A percentile compares a stretch with the other conserved stretches of the same genome.
These are phyloP conservation scores for Ensete glaucum DNA, from an alignment of 176 grass and related monocot genomes.

Conservation along the genomic window DNA sequence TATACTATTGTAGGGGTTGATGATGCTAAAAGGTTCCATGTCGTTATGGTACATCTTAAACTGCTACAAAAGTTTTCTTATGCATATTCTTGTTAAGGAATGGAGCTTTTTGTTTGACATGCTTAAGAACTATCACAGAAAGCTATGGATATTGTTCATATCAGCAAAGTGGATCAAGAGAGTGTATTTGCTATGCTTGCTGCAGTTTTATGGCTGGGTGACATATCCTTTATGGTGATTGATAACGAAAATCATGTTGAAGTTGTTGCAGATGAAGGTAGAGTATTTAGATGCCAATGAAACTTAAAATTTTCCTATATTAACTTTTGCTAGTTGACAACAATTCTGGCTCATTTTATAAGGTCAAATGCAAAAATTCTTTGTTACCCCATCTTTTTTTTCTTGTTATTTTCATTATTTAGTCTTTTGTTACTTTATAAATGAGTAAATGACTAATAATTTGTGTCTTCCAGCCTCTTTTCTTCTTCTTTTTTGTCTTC, in stretches of 20 bases:
- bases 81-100: background rate
- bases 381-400: background rate
- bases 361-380: background rate
- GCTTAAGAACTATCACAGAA: constrained; percentile 40
- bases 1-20: constrained; percentile 84
- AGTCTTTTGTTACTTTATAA: background rate
- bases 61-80: constrained; percentile 12
- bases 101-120: background rate
- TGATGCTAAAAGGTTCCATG: constrained; percentile 82
- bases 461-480: background rate
- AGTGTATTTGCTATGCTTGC: constrained; percentile 76
- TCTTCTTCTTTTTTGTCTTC: background rate
- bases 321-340: background rate
- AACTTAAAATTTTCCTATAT: background rate
- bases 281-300: background rate
- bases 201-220: constrained; percentile 84
- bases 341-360: background rate
- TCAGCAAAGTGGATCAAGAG: constrained; percentile 95
- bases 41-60: constrained; percentile 49
- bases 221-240: constrained; percentile 76
- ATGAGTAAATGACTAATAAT: background rate
- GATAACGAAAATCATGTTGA: constrained; percentile 99
- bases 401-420: background rate
- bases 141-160: constrained; percentile 93
- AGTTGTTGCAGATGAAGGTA: constrained; percentile 87